Percentiles rank a stretch among this genome's conserved stretches.
phyloP scores from a whole-genome alignment of 257 asterid genomes.

The Petunia secreta region DNA sequence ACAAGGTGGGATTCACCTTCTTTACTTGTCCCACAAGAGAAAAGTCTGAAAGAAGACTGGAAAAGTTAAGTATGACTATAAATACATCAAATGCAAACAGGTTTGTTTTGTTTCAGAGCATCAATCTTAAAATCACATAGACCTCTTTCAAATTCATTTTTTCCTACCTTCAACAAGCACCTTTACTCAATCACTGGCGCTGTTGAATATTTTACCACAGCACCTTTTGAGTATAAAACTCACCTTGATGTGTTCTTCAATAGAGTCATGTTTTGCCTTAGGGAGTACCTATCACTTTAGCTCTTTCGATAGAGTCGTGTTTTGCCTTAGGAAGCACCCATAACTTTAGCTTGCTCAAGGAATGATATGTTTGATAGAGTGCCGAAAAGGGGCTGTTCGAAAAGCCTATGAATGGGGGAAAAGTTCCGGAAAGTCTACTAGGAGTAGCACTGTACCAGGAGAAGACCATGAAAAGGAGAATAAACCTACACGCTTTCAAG shows the following conservation, averaged over 20 bases:
- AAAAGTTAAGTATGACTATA: neutral
- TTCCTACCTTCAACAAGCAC: slow-evolving; percentile 14
- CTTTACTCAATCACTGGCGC: neutral
- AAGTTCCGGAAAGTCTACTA: neutral
- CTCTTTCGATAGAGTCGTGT: neutral
- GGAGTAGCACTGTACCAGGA: neutral
- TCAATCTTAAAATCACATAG: neutral
- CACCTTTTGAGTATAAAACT: slow-evolving; percentile 11
- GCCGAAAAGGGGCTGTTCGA: neutral
- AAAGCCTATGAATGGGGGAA: neutral
- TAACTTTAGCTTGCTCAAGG: neutral
- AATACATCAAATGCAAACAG: slow-evolving; percentile 7
- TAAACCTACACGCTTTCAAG: too few relatives aligned
- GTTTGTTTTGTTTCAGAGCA: neutral
- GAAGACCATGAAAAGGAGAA: too few relatives aligned
- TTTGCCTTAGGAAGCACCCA: slow-evolving; percentile 8
- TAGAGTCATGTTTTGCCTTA: neutral
- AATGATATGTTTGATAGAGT: neutral
- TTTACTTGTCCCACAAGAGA: slow-evolving; percentile 96
- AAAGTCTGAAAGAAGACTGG: slow-evolving; percentile 62
- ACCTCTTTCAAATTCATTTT: neutral
- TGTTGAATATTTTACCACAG: neutral
- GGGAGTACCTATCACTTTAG: neutral
- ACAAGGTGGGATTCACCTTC: slow-evolving; percentile 93
- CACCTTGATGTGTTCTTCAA: neutral